phyloP scores from a whole-genome alignment of 1,139 yeast genomes.

The Yamadazyma epiphylla region DNA sequence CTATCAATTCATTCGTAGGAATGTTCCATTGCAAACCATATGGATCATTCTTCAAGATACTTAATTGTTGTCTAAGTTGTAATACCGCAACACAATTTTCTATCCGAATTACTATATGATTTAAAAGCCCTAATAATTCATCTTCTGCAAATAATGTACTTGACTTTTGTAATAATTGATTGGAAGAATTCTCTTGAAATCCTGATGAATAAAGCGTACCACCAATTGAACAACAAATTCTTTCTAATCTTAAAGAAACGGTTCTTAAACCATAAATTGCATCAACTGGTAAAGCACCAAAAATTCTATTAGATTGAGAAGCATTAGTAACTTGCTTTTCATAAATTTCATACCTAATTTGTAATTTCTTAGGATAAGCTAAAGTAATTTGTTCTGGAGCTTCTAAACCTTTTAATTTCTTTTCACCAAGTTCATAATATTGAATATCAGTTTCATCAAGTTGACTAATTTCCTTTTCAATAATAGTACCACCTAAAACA shows the following conservation, averaged over 20 bases:
- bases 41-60: conserved; percentile 13
- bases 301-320: conserved; percentile 21
- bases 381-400: conserved; percentile 85
- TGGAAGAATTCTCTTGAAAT: conserved; percentile 25
- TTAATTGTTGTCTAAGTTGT: conserved; percentile 31
- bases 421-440: conserved; percentile 76
- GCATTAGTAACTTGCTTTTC: conserved; percentile 21
- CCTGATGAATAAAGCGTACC: conserved; percentile 28
- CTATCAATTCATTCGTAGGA: conserved; percentile 23
- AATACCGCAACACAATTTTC: conserved; percentile 49
- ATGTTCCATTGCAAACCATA: conserved; percentile 15
- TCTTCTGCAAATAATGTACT: conserved; percentile 26
- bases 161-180: conserved; percentile 19
- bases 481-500: conserved; percentile 55
- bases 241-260: conserved; percentile 47
- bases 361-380: conserved; percentile 66
- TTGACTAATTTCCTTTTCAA: conserved; percentile 65
- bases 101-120: conserved; percentile 60
- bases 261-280: conserved; percentile 45
- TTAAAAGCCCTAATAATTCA: conserved; percentile 48
- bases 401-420: conserved; percentile 89
- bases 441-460: conserved; percentile 68
- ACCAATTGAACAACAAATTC: conserved; percentile 36
- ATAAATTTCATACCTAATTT: conserved; percentile 51
- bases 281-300: conserved; percentile 43